Evolutionary conservation across 2,329 filamentous ascomycete species (phyloP), one percentile per base, ranked within the genome.

Genomic region (Pseudogymnoascus sp.): DNA sequence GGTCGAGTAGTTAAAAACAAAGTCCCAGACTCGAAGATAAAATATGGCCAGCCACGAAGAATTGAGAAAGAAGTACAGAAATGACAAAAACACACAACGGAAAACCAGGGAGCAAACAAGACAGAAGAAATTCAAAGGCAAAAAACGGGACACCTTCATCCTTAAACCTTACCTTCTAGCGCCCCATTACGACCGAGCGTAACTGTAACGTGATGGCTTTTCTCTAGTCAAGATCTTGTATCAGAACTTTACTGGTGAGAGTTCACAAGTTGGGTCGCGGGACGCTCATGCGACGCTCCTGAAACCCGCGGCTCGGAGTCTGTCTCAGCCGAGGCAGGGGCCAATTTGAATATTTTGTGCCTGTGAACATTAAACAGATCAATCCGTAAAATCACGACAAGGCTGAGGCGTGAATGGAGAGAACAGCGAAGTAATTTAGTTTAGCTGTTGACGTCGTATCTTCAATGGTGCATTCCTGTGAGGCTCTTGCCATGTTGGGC

Each of bases 401-500:
- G 21, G 21, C 21, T 42, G 18, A 25, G 18, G 1, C 18, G 18
- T 2, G 18, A 18, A 18, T 18, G 18, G 39, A 42, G 39, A 42
- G 18, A 21, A 25, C 18, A 25, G 25, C 18, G 25, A 42, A 25
- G 12, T 25, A n/a, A 42, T 42, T 42, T 42, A 18, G 39, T 42
- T 42, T 42, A 18, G 18, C 10, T 42, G 18, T 42, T 25, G 39
- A 25, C 10, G 39, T 42, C 25, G 18, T 42, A 18, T 25, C 18
- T 42, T 25, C 9, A 10, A 12, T 25, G 39, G 18, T 42, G 6
- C 18, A 42, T 15, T 25, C 13, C 25, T 5, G 18, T 42, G 39
- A 1, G 39, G 18, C 39, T 21, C 81, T 21, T 21, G 21, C 21
- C 21, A 21, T 21, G 21, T 21, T 21, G 21, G 21, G 21, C 21